These are phyloP conservation scores for Lachancea sp. DNA, from an alignment of 805 yeast genomes.

Conservation along the genomic window DNA sequence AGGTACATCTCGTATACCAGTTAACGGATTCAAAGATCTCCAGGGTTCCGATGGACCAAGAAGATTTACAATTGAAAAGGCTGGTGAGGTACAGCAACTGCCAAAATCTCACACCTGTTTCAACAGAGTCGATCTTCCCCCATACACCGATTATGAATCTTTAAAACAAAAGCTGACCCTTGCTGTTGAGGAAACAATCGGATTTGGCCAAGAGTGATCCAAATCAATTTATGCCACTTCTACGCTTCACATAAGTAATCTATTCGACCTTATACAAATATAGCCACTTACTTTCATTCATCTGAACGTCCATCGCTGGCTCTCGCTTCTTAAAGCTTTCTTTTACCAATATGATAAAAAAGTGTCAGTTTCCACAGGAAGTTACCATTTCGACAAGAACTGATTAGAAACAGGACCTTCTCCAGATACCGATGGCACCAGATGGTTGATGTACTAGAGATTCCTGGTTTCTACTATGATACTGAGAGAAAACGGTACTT, in stretches of 20 bases:
- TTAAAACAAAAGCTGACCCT: conserved; percentile 84
- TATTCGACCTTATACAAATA: not conserved
- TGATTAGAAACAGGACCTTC: not conserved
- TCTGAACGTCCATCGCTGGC: not conserved
- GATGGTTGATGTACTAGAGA: conserved; percentile 5
- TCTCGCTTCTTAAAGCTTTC: too few species aligned
- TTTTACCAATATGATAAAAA: too few species aligned
- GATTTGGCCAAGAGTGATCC: conserved; percentile 88
- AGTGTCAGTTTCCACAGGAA: not conserved
- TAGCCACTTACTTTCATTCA: not conserved
- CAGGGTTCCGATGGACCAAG: conserved; percentile 99
- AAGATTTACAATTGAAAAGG: conserved; percentile 96
- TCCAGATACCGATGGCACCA: not conserved
- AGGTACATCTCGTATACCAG: conserved; percentile 98
- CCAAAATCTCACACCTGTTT: conserved; percentile 99
- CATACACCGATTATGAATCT: conserved; percentile 76
- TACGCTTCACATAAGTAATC: not conserved
- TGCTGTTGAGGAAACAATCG: conserved; percentile 98
- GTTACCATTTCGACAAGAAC: not conserved
- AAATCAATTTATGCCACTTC: conserved; percentile 1
- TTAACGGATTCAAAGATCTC: conserved; percentile 95
- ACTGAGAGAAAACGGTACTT: conserved; percentile 23
- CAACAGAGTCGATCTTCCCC: conserved; percentile 97
- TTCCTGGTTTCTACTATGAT: conserved; percentile 30
- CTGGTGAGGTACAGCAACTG: conserved; percentile 86